phyloP scores from a whole-genome alignment of 73 alveolate species.

The Paramecium sonneborni region DNA sequence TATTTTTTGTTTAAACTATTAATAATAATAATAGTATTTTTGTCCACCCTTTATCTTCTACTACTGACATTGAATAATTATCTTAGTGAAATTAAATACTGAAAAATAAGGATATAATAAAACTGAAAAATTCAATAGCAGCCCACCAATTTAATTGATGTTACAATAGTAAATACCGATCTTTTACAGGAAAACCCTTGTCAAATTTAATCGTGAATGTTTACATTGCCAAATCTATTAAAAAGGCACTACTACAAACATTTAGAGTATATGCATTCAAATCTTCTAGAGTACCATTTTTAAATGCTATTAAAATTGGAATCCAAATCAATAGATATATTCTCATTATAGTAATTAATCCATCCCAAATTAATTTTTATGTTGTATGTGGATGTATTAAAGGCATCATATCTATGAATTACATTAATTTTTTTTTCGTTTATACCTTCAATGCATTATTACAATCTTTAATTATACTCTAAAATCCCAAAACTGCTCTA shows the following conservation, averaged over 20 bases:
- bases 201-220: slow-evolving; percentile 13
- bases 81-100: background rate
- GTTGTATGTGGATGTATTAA: background rate
- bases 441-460: background rate
- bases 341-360: background rate
- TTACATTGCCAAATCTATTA: background rate
- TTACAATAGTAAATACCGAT: background rate
- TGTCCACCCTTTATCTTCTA: background rate
- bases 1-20: background rate
- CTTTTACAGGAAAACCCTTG: slow-evolving; percentile 45
- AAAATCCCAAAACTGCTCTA: background rate
- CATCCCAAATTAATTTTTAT: slow-evolving; percentile 4
- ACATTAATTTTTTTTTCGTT: background rate
- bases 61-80: background rate
- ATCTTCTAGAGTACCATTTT: background rate
- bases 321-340: background rate
- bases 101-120: background rate
- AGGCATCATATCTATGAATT: background rate
- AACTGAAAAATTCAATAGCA: background rate
- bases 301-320: slow-evolving; percentile 16
- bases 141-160: background rate
- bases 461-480: background rate
- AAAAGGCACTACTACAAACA: background rate
- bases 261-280: background rate
- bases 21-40: background rate